These are phyloP conservation scores for Tetracladium setigerum DNA, from an alignment of 495 filamentous ascomycete species.

Conservation along the genomic window DNA sequence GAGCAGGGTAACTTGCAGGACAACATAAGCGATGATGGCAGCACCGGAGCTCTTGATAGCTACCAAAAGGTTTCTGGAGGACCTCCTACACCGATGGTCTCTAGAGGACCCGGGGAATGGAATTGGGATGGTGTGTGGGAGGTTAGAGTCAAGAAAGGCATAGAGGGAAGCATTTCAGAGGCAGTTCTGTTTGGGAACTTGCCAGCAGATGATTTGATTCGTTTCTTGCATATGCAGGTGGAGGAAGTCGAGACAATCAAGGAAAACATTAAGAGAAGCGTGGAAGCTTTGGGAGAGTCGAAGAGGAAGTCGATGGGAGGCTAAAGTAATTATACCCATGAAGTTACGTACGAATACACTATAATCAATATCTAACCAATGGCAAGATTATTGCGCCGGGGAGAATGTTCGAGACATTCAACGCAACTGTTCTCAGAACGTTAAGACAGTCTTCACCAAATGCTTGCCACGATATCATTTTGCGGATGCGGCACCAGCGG, in stretches of 20 bases:
- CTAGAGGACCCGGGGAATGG: slow-evolving; percentile 71
- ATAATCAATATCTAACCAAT: too few species aligned
- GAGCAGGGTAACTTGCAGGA: slow-evolving; percentile 10
- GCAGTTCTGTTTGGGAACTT: slow-evolving; percentile 62
- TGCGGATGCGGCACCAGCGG: too few species aligned
- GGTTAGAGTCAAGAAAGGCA: slow-evolving; percentile 66
- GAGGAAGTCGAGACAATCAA: slow-evolving; percentile 50
- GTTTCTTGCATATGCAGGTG: slow-evolving; percentile 59
- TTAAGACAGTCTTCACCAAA: too few species aligned
- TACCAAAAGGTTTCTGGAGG: slow-evolving; percentile 6
- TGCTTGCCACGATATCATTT: too few species aligned
- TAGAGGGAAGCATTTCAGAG: slow-evolving; percentile 70
- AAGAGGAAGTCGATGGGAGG: slow-evolving; percentile 5
- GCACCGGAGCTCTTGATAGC: not conserved
- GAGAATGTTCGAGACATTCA: too few species aligned
- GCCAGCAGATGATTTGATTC: slow-evolving; percentile 64
- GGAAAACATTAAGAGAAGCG: slow-evolving; percentile 48
- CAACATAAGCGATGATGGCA: slow-evolving; percentile 4
- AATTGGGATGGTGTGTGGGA: slow-evolving; percentile 97
- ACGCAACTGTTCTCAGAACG: too few species aligned
- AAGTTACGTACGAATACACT: too few species aligned
- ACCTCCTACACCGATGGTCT: slow-evolving; percentile 9
- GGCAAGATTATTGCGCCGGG: too few species aligned
- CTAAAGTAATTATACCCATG: slow-evolving; percentile 5
- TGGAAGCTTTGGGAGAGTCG: slow-evolving; percentile 25